A percentile compares a stretch with the other conserved stretches of the same genome.
Evolutionary conservation across 2,329 filamentous ascomycete genomes (phyloP).

Genomic region (Botrytis tulipae): DNA sequence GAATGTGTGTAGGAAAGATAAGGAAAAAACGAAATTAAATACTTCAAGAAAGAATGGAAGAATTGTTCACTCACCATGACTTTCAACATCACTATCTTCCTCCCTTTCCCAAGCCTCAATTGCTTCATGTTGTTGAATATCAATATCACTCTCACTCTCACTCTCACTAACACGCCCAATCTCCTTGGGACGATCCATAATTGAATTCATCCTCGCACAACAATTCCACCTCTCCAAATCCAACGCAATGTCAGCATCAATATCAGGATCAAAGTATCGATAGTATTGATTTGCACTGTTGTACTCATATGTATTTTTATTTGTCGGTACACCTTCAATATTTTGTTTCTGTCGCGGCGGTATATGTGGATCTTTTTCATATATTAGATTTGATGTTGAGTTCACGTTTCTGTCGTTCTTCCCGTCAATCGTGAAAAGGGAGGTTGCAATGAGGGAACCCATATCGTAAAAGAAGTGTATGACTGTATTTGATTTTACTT

Average conservation of each 20-base stretch:
- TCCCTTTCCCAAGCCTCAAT: constrained; percentile 10
- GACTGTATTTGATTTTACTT: neutral
- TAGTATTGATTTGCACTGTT: neutral
- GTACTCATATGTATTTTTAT: neutral
- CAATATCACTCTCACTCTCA: neutral
- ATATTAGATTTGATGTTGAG: neutral
- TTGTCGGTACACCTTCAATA: neutral
- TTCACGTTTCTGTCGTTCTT: neutral
- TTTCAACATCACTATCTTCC: constrained; percentile 5
- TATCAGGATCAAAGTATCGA: neutral
- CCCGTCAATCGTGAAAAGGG: neutral
- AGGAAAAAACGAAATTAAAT: neutral
- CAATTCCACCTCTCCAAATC: constrained; percentile 18
- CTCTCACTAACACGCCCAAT: too few relatives aligned
- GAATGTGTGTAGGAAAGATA: neutral
- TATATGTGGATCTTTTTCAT: neutral
- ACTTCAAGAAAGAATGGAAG: neutral
- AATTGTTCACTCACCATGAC: constrained; percentile 7
- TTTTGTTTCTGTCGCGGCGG: neutral
- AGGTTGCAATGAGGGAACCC: neutral
- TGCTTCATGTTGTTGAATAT: neutral
- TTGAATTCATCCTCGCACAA: constrained; percentile 19
- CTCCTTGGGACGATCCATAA: neutral
- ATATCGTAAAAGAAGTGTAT: neutral
- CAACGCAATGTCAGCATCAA: neutral